These are phyloP conservation scores for Cocos nucifera DNA, from an alignment of 176 grass and related monocot genomes.

Conservation along the genomic window DNA sequence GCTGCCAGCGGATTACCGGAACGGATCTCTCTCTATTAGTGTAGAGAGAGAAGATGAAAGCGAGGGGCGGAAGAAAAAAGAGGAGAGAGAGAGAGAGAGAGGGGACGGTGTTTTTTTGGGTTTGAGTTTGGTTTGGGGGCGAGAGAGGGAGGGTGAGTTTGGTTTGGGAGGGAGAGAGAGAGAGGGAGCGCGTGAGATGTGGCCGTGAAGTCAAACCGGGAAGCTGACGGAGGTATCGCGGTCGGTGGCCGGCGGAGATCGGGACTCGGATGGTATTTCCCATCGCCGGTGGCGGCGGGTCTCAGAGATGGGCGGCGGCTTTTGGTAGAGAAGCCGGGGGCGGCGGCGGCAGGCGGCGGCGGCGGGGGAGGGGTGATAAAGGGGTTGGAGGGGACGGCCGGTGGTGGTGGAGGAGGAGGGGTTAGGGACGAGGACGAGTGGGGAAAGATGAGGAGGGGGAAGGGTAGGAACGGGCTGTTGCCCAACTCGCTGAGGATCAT, in stretches of 20 bases:
- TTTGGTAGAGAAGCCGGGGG: not conserved
- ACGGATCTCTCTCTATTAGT: constrained; percentile 24
- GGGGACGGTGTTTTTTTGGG: constrained; percentile 27
- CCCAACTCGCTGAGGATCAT: constrained; percentile 96
- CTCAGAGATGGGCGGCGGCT: constrained; percentile 6
- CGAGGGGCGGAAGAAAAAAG: not conserved
- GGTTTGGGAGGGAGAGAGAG: constrained; percentile 6
- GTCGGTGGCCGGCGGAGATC: constrained; percentile 31
- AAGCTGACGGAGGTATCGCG: too few species aligned
- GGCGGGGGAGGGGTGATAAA: not conserved
- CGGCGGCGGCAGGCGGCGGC: not conserved
- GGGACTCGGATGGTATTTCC: constrained; percentile 8
- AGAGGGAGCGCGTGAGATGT: constrained; percentile 6
- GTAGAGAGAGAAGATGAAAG: constrained; percentile 26
- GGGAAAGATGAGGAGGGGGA: constrained; percentile 43
- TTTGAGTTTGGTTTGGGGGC: not conserved
- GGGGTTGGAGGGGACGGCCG: not conserved
- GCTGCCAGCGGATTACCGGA: too few species aligned
- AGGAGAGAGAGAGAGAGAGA: constrained; percentile 30
- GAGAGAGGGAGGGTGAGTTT: not conserved
- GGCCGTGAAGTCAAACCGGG: not conserved
- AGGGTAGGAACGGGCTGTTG: constrained; percentile 77
- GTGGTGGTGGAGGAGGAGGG: not conserved
- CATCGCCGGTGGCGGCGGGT: not conserved
- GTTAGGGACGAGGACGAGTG: not conserved